A percentile compares a stretch with the other conserved stretches of the same genome.
Evolutionary conservation across 225 moss, liverwort and hornwort species (phyloP).

Genomic region (Straminergon stramineum): DNA sequence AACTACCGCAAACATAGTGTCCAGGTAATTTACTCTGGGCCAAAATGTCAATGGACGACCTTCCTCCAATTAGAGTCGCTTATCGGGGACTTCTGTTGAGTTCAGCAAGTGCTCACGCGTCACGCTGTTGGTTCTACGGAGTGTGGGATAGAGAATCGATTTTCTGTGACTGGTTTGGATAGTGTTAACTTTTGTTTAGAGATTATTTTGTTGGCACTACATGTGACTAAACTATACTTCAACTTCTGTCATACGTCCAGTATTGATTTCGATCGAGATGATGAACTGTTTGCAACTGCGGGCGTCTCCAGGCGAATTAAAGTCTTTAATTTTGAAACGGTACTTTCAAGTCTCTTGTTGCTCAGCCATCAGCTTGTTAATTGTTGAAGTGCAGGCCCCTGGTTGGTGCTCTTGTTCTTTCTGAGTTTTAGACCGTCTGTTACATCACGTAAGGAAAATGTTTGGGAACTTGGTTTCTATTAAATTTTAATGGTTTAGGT

Average conservation of each 20-base stretch:
- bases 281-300: constrained; percentile 88
- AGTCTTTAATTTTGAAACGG: constrained; percentile 79
- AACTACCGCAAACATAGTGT: constrained; percentile 60
- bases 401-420: background rate
- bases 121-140: background rate
- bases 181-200: background rate
- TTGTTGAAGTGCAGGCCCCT: background rate
- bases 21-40: constrained; percentile 36
- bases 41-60: background rate
- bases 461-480: background rate
- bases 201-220: background rate
- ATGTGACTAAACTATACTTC: background rate
- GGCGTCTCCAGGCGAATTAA: constrained; percentile 94
- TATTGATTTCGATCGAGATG: constrained; percentile 91
- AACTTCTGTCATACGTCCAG: constrained; percentile 29
- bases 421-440: background rate
- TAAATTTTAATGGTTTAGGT: background rate
- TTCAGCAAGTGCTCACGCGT: background rate
- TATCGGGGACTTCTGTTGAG: background rate
- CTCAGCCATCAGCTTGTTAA: background rate
- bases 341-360: constrained; percentile 11
- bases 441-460: background rate
- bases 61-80: background rate
- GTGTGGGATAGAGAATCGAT: background rate
- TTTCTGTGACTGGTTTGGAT: background rate